A percentile compares a stretch with the other conserved stretches of the same genome.
These are phyloP conservation scores for Trifolium dubium DNA, from an alignment of 306 rosid genomes.

Conservation along the genomic window DNA sequence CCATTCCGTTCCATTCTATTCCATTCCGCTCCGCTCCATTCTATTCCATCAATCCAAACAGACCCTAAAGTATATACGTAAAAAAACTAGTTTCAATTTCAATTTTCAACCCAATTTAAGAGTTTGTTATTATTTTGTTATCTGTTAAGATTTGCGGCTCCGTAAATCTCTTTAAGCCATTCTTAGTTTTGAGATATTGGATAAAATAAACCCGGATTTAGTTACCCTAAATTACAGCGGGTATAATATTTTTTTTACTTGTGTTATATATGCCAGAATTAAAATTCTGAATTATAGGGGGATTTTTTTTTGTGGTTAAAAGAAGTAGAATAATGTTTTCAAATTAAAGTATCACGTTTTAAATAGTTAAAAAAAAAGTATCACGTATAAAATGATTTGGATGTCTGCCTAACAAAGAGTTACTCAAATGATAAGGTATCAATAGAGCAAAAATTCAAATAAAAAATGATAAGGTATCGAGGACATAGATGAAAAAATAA, in stretches of 20 bases:
- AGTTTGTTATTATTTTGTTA: neutral
- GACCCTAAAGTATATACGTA: too few species aligned
- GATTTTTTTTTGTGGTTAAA: neutral
- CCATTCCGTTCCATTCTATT: too few species aligned
- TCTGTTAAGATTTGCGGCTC: slow-evolving; percentile 22
- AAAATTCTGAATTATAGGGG: neutral
- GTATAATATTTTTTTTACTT: neutral
- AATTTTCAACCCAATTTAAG: slow-evolving; percentile 13
- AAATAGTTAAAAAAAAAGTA: neutral
- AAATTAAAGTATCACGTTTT: neutral
- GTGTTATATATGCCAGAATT: neutral
- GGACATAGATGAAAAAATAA: too few species aligned
- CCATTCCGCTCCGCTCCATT: too few species aligned
- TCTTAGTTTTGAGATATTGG: neutral
- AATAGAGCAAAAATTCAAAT: too few species aligned
- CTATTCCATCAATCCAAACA: too few species aligned
- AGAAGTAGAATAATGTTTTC: too few species aligned
- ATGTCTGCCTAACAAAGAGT: neutral
- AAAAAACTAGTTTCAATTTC: too few species aligned
- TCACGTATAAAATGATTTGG: slow-evolving; percentile 1
- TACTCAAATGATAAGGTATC: neutral
- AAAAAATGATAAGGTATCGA: too few species aligned
- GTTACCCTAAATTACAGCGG: neutral
- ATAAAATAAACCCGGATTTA: neutral
- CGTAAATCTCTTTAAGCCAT: neutral